A percentile compares a stretch with the other conserved stretches of the same genome.
Conservation (phyloP, 108 stramenopile genomes). For the Conticribra weissflogii region DNA sequence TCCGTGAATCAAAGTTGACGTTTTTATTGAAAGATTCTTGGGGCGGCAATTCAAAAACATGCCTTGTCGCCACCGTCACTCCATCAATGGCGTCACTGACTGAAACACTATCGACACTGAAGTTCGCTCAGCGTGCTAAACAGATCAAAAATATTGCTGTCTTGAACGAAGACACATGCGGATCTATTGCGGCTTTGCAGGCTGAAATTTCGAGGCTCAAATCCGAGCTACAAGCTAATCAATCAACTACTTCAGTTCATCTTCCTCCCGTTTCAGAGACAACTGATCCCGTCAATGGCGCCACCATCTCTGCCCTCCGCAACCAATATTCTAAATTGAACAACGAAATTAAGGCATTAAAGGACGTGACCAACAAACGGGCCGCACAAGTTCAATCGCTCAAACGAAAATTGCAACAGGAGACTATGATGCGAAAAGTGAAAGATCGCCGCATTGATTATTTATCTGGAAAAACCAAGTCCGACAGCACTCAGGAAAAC, state of each 20-base stretch:
- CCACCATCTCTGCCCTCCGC: constrained; percentile 26
- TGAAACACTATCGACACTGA: constrained; percentile 55
- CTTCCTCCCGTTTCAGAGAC: neutral
- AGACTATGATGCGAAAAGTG: constrained; percentile 50
- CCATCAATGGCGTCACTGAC: constrained; percentile 22
- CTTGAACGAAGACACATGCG: constrained; percentile 46
- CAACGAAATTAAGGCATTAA: constrained; percentile 20
- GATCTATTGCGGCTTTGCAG: constrained; percentile 38
- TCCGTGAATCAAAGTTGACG: constrained; percentile 58
- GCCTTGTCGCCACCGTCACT: constrained; percentile 54
- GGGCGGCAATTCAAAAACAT: constrained; percentile 56
- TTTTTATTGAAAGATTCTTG: constrained; percentile 50
- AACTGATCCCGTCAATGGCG: neutral
- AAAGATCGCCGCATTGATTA: constrained; percentile 47
- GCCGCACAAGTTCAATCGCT: constrained; percentile 34
- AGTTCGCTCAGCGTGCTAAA: constrained; percentile 60
- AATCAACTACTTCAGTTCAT: neutral
- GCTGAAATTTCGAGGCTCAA: constrained; percentile 43
- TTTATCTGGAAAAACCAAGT: constrained; percentile 14
- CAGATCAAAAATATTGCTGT: constrained; percentile 50
- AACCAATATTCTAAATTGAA: constrained; percentile 30
- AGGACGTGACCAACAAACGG: constrained; percentile 16
- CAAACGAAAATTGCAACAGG: constrained; percentile 53
- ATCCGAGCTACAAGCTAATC: constrained; percentile 20
- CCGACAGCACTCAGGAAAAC: neutral